phyloP scores from a whole-genome alignment of 805 yeast genomes.

The Cyberlindnera maclurae region DNA sequence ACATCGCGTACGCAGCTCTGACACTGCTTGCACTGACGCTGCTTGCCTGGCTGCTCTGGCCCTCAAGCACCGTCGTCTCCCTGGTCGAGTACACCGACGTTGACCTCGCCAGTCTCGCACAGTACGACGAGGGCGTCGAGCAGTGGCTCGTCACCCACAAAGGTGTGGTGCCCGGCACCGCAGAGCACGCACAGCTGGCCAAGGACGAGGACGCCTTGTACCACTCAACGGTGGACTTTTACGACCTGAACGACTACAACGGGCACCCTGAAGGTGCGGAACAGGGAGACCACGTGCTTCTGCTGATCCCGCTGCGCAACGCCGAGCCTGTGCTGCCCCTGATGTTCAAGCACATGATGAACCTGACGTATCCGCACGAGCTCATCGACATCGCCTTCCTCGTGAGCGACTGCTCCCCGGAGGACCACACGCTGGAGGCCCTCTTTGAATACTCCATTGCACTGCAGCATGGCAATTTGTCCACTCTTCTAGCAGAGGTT shows the following conservation, averaged over 20 bases:
- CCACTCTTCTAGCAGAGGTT: conserved; percentile 35
- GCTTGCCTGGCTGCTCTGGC: background rate
- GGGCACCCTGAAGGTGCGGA: conserved; percentile 45
- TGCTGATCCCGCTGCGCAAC: conserved; percentile 72
- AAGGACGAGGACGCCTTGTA: conserved; percentile 32
- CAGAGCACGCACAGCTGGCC: conserved; percentile 17
- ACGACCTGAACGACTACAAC: conserved; percentile 51
- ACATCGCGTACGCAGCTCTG: conserved; percentile 1
- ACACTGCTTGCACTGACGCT: no score
- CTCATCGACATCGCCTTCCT: conserved; percentile 74
- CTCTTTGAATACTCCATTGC: conserved; percentile 58
- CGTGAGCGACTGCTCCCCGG: conserved; percentile 70
- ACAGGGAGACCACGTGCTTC: conserved; percentile 55
- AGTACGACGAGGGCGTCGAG: conserved; percentile 33
- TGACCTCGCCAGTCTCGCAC: conserved; percentile 26
- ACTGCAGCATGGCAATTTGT: conserved; percentile 64
- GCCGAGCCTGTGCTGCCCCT: conserved; percentile 72
- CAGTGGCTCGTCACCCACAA: conserved; percentile 29
- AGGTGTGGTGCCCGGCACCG: conserved; percentile 27
- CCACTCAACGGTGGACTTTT: conserved; percentile 46
- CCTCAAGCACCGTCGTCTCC: background rate
- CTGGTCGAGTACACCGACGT: conserved; percentile 11
- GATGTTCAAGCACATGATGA: conserved; percentile 82
- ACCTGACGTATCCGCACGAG: conserved; percentile 75
- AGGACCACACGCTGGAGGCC: conserved; percentile 58